A percentile compares a stretch with the other conserved stretches of the same genome.
Evolutionary conservation across 805 yeast genomes (phyloP).

Genomic region (Torulaspora delbrueckii): DNA sequence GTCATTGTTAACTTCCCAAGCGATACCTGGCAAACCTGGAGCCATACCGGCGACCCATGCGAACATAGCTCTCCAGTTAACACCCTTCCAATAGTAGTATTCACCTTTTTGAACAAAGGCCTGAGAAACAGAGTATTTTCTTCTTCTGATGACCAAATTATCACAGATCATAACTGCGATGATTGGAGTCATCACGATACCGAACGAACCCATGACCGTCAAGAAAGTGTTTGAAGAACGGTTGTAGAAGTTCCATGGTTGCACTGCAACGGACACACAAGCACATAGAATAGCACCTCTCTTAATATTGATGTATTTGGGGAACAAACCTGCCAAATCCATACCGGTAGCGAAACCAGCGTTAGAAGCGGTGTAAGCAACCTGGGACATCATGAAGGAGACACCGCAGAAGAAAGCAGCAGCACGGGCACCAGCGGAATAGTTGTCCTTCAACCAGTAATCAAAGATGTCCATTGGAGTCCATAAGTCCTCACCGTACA

Average conservation of each 20-base stretch:
- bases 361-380: constrained; percentile 39
- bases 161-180: constrained; percentile 41
- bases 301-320: constrained; percentile 39
- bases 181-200: constrained; percentile 38
- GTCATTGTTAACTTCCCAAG: constrained; percentile 34
- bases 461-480: constrained; percentile 36
- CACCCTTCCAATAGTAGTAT: constrained; percentile 39
- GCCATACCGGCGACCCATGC: constrained; percentile 37
- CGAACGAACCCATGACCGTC: constrained; percentile 38
- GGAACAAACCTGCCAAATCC: constrained; percentile 40
- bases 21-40: constrained; percentile 49
- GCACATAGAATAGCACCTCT: constrained; percentile 40
- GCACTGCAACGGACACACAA: constrained; percentile 35
- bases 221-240: constrained; percentile 34
- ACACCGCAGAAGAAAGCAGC: constrained; percentile 40
- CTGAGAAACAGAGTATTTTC: constrained; percentile 35
- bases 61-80: constrained; percentile 38
- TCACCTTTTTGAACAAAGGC: constrained; percentile 28
- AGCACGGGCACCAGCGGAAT: constrained; percentile 37
- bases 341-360: constrained; percentile 43
- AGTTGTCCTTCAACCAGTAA: constrained; percentile 29
- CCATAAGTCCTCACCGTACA: constrained; percentile 38
- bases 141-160: constrained; percentile 37
- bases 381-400: constrained; percentile 37
- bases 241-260: constrained; percentile 40